Conservation (phyloP, 1,284 basidiomycete genomes). For the Ustilago lituana region DNA sequence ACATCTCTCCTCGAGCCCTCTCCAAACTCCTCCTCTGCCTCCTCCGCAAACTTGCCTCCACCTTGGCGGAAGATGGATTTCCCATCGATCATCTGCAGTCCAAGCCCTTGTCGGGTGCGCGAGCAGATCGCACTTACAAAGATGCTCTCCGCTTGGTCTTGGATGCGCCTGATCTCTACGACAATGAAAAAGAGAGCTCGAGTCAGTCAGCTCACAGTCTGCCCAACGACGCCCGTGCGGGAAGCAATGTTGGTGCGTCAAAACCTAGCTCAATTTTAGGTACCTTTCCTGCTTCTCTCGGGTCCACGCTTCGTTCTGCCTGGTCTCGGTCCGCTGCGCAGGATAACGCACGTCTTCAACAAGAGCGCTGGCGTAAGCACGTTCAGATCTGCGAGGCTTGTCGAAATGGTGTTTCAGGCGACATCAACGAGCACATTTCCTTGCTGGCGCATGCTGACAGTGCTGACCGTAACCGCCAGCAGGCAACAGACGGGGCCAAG, state of each 20-base stretch:
- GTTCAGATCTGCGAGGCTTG: conserved; percentile 67
- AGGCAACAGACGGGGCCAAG: no score
- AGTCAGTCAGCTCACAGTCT: conserved; percentile 7
- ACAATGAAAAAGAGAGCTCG: not conserved
- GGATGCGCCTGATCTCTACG: conserved; percentile 19
- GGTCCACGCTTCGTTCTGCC: conserved; percentile 21
- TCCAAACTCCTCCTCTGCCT: conserved; percentile 32
- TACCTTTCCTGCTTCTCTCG: conserved; percentile 23
- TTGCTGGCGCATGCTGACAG: not conserved
- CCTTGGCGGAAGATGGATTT: conserved; percentile 40
- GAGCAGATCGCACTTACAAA: conserved; percentile 11
- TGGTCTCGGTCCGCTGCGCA: not conserved
- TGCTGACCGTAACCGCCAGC: not conserved
- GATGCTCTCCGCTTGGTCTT: conserved; percentile 19
- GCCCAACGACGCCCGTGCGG: not conserved
- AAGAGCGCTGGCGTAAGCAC: conserved; percentile 62
- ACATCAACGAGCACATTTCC: not conserved
- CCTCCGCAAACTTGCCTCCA: conserved; percentile 24
- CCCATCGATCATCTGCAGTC: conserved; percentile 38
- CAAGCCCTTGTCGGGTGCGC: conserved; percentile 6
- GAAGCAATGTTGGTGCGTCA: not conserved
- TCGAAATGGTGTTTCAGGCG: conserved; percentile 56
- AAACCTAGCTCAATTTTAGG: conserved; percentile 7
- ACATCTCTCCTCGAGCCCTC: conserved; percentile 20
- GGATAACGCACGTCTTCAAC: conserved; percentile 4